A percentile compares a stretch with the other conserved stretches of the same genome.
These are phyloP conservation scores for Ananas comosus DNA, from an alignment of 176 grass and related monocot genomes.

Conservation along the genomic window DNA sequence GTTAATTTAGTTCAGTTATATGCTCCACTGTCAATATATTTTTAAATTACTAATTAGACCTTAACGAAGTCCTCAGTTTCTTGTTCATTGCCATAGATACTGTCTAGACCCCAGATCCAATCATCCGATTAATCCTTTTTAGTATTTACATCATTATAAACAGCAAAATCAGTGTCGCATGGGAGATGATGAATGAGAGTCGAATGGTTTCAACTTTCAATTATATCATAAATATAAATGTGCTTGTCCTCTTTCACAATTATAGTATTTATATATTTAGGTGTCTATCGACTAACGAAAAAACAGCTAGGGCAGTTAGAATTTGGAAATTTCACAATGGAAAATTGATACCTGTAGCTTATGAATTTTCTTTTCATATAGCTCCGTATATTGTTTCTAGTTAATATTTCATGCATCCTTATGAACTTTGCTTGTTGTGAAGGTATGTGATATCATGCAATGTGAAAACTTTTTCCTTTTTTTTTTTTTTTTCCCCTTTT, in stretches of 20 bases:
- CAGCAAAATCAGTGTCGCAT: not conserved
- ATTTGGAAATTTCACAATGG: too few species aligned
- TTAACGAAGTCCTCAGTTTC: too few species aligned
- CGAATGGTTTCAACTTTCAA: too few species aligned
- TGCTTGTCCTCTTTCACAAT: too few species aligned
- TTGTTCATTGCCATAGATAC: not conserved
- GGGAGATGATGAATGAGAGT: not conserved
- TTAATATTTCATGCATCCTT: not conserved
- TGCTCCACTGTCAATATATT: too few species aligned
- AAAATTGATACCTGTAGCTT: not conserved
- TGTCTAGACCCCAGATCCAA: not conserved
- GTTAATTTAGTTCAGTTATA: too few species aligned
- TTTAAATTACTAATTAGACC: too few species aligned
- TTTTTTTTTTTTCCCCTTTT: not conserved
- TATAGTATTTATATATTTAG: too few species aligned
- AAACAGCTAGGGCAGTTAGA: too few species aligned
- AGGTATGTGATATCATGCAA: not conserved
- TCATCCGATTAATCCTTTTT: not conserved
- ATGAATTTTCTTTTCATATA: not conserved
- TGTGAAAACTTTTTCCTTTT: not conserved
- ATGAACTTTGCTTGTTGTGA: not conserved
- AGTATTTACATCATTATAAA: not conserved
- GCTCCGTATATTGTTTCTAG: not conserved
- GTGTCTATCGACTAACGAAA: too few species aligned
- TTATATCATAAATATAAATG: too few species aligned